A percentile compares a stretch with the other conserved stretches of the same genome.
phyloP scores from a whole-genome alignment of 768 basidiomycete species.

The Psilocybe tampanensis region DNA sequence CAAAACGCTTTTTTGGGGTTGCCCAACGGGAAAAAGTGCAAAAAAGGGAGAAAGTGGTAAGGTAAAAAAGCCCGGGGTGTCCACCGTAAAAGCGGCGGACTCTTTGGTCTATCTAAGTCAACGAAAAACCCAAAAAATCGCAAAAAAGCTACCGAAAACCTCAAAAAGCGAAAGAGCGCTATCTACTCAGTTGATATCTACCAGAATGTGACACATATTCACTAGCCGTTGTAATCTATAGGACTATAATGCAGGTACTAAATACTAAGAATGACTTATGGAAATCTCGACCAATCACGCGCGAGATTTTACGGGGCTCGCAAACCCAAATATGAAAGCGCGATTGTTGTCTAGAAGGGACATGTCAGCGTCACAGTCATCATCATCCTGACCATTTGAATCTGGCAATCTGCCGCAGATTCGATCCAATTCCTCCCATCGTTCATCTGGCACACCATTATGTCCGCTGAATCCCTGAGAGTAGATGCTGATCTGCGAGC shows the following conservation, averaged over 20 bases:
- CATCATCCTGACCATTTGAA: background rate
- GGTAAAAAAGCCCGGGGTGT: background rate
- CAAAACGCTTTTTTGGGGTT: background rate
- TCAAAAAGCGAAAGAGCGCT: background rate
- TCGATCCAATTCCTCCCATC: constrained; percentile 15
- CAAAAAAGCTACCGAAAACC: background rate
- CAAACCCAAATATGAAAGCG: background rate
- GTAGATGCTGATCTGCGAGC: constrained; percentile 2
- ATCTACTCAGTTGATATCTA: too few relatives aligned
- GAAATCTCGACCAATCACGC: background rate
- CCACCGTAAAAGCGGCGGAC: background rate
- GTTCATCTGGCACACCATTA: background rate
- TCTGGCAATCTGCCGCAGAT: background rate
- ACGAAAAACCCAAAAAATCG: too few relatives aligned
- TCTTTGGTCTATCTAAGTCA: too few relatives aligned
- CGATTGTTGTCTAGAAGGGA: background rate
- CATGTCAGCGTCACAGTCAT: background rate
- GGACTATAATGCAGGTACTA: too few relatives aligned
- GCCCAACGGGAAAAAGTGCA: background rate
- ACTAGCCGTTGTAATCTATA: too few relatives aligned
- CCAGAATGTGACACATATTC: too few relatives aligned
- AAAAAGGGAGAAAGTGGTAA: background rate
- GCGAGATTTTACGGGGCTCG: background rate
- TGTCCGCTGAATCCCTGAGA: background rate
- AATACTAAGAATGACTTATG: background rate